Conservation (phyloP, 140 eudicot genomes). For the Anethum foeniculum region DNA sequence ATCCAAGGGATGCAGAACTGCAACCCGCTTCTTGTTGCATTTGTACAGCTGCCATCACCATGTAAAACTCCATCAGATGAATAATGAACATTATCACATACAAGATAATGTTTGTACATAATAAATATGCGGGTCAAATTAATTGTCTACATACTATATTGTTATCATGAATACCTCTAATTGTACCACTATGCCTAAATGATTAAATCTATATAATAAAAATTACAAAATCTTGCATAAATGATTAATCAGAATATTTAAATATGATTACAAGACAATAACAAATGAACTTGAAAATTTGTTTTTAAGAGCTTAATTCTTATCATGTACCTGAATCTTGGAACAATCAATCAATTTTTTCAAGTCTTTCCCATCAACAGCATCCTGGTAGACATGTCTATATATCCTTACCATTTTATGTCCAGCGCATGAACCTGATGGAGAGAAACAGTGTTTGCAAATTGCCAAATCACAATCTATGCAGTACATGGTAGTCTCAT, state of each 20-base stretch:
- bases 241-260: neutral
- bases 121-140: no score
- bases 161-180: neutral
- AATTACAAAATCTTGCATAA: neutral
- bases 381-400: constrained; percentile 47
- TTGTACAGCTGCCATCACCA: neutral
- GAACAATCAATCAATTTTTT: constrained; percentile 32
- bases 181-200: neutral
- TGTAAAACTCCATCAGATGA: neutral
- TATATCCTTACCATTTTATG: constrained; percentile 43
- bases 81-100: no score
- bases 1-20: neutral
- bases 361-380: constrained; percentile 36
- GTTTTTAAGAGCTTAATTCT: neutral
- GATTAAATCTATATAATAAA: no score
- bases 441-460: constrained; percentile 37
- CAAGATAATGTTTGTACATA: no score
- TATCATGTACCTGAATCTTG: constrained; percentile 36
- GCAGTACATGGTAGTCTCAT: constrained; percentile 40
- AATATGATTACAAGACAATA: neutral
- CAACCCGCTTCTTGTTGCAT: neutral
- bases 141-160: no score
- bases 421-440: constrained; percentile 21
- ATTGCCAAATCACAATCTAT: constrained; percentile 32
- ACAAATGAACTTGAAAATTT: neutral